phyloP scores from a whole-genome alignment of 192 early-diverging fungal genomes.

The Gamsiella multidivaricata region DNA sequence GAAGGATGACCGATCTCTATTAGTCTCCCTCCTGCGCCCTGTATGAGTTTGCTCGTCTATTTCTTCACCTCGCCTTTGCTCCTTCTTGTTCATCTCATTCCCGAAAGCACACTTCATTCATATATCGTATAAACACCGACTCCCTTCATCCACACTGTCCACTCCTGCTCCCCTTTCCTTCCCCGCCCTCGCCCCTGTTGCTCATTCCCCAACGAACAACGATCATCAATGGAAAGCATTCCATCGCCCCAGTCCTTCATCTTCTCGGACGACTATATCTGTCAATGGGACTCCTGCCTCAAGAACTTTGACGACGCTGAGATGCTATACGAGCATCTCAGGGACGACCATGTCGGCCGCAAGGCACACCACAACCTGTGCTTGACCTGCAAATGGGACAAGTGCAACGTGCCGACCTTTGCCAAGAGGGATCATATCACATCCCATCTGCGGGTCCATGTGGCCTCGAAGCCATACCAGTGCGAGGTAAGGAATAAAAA shows the following conservation, averaged over 20 bases:
- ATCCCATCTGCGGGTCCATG: constrained; percentile 91
- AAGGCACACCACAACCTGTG: constrained; percentile 90
- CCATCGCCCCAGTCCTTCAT: constrained; percentile 51
- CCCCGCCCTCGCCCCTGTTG: no score
- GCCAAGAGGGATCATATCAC: constrained; percentile 98
- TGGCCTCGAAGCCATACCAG: constrained; percentile 90
- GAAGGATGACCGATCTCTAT: no score
- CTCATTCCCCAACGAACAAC: neutral
- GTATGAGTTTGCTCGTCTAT: no score
- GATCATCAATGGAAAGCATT: constrained; percentile 35
- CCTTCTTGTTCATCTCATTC: no score
- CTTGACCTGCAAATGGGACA: constrained; percentile 90
- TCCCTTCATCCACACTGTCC: neutral
- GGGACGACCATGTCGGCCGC: constrained; percentile 91
- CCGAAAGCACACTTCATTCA: no score
- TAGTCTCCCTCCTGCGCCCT: no score
- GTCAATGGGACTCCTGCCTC: constrained; percentile 63
- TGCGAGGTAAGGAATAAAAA: constrained; percentile 80
- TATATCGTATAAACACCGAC: neutral
- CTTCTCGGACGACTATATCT: constrained; percentile 58
- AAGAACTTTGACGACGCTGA: constrained; percentile 81
- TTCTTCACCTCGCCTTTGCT: no score
- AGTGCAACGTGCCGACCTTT: constrained; percentile 73
- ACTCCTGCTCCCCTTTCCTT: neutral
- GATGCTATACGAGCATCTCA: constrained; percentile 87